These are phyloP conservation scores for Penicillium parvum DNA, from an alignment of 495 filamentous ascomycete genomes.

Conservation along the genomic window DNA sequence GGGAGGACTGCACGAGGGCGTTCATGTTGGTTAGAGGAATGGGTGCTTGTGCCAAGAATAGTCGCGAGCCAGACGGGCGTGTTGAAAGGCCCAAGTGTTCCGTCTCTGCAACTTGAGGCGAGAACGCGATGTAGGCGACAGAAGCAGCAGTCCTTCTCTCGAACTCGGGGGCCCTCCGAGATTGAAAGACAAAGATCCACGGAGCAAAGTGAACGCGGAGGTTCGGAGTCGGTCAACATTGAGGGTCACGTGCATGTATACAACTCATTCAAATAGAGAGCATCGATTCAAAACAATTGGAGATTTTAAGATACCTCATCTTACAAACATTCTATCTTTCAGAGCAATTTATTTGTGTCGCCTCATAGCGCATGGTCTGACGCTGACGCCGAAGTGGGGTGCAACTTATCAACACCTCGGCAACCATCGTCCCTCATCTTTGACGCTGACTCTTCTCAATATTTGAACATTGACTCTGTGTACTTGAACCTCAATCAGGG, in stretches of 20 bases:
- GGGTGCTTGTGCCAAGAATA: not conserved
- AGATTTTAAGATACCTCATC: too few relatives aligned
- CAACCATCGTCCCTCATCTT: not conserved
- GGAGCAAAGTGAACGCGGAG: not conserved
- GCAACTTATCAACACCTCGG: not conserved
- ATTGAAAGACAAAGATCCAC: too few relatives aligned
- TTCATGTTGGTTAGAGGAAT: constrained; percentile 30
- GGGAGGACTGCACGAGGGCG: constrained; percentile 30
- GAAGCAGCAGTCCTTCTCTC: too few relatives aligned
- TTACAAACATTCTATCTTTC: too few relatives aligned
- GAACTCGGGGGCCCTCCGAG: too few relatives aligned
- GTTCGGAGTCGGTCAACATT: not conserved
- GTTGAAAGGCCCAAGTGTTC: not conserved
- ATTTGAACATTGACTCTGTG: not conserved
- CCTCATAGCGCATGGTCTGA: not conserved
- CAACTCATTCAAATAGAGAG: too few relatives aligned
- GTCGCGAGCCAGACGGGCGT: not conserved
- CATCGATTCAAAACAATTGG: too few relatives aligned
- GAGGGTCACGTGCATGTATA: too few relatives aligned
- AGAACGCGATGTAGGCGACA: too few relatives aligned
- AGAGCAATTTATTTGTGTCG: not conserved
- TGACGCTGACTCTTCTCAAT: not conserved
- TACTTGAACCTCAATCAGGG: not conserved
- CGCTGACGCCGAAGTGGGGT: not conserved
- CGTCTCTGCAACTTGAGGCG: too few relatives aligned